Evolutionary conservation across 345 rosid species (phyloP).

Genomic region (Brassica rapa): DNA sequence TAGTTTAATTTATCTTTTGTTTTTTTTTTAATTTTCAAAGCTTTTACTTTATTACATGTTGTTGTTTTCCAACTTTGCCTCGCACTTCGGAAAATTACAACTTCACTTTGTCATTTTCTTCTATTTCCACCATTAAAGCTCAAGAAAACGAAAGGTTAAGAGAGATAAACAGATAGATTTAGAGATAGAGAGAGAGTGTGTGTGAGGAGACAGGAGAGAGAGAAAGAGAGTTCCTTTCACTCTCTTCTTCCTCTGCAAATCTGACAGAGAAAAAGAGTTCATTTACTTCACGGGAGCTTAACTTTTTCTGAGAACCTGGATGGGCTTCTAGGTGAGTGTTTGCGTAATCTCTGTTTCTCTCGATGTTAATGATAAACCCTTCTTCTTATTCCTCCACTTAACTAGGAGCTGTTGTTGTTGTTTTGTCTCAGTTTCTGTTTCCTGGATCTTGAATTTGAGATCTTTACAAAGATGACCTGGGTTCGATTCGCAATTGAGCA

Average conservation of each 20-base stretch:
- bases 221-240: conserved; percentile 28
- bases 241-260: conserved; percentile 39
- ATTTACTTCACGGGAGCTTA: background rate
- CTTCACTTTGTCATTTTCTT: conserved; percentile 28
- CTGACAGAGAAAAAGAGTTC: conserved; percentile 33
- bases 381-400: conserved; percentile 17
- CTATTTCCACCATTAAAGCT: conserved; percentile 31
- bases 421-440: background rate
- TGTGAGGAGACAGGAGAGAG: background rate
- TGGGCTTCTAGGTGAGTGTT: conserved; percentile 33
- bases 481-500: conserved; percentile 51
- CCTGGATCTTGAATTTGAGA: conserved; percentile 29
- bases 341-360: conserved; percentile 27
- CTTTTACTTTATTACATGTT: conserved; percentile 20
- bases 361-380: conserved; percentile 18
- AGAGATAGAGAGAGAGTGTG: background rate
- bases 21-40: conserved; percentile 3
- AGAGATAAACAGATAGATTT: background rate
- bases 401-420: conserved; percentile 19
- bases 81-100: conserved; percentile 43
- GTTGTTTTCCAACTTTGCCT: conserved; percentile 41
- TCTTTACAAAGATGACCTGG: conserved; percentile 52
- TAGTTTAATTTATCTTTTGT: background rate
- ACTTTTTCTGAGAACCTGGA: background rate
- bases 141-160: conserved; percentile 24